Conservation (phyloP, 139 green algal genomes). For the Axilococcus clingmanii region DNA sequence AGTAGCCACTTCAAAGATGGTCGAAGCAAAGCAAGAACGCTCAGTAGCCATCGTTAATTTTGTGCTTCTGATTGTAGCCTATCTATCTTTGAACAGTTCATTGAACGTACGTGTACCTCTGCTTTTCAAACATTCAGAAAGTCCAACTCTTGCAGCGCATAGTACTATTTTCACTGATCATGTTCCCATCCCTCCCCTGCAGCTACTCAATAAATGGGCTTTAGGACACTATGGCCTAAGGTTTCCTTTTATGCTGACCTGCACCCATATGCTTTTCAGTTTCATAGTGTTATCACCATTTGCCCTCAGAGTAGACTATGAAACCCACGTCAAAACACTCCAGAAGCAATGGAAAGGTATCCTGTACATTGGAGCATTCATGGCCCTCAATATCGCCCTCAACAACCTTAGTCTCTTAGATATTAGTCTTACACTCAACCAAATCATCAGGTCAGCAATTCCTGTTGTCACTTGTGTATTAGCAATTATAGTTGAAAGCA, state of each 20-base stretch:
- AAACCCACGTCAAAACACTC: conserved; percentile 31
- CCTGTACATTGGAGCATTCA: conserved; percentile 39
- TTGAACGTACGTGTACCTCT: conserved; percentile 28
- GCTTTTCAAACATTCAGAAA: too few relatives aligned
- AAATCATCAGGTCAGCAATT: conserved; percentile 50
- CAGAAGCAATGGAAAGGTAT: conserved; percentile 39
- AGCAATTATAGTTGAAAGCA: conserved; percentile 34
- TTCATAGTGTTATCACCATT: conserved; percentile 37
- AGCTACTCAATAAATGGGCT: too few relatives aligned
- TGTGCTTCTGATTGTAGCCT: conserved; percentile 7
- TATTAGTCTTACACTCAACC: conserved; percentile 47
- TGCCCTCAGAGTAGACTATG: conserved; percentile 18
- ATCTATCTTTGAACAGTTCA: conserved; percentile 15
- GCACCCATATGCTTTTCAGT: conserved; percentile 45
- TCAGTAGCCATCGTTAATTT: neutral
- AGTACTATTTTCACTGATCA: neutral
- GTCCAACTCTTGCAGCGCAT: neutral
- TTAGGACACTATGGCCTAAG: conserved; percentile 44
- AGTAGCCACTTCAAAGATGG: too few relatives aligned
- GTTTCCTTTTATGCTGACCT: conserved; percentile 49
- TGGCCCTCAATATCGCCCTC: conserved; percentile 47
- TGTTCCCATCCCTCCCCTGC: neutral
- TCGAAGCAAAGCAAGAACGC: too few relatives aligned
- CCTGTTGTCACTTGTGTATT: conserved; percentile 43
- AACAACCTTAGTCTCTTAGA: conserved; percentile 48